Evolutionary conservation across 768 basidiomycete species (phyloP), one percentile per base, ranked within the genome.

Genomic region (Hydnum rufescens): DNA sequence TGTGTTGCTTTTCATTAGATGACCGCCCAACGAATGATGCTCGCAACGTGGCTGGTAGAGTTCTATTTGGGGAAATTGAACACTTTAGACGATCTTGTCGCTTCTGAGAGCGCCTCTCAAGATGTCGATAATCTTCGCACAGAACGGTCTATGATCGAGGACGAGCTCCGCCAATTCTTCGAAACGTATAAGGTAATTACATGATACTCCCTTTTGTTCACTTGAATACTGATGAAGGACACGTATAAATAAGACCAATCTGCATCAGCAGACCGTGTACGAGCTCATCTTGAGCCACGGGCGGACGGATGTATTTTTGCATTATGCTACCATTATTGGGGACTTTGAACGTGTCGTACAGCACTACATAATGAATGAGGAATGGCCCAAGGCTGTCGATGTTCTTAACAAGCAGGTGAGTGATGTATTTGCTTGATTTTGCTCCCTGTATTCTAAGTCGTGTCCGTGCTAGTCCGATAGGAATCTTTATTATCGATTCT

Each of bases 11-110:
- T 50, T 30, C 25, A 43, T 8, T 53, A 96, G 92, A 89, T 95
- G 60, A 58, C 83, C 34, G 90, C 88, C 0, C 92, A 96, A 63
- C 75, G 95, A 36, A 90, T 90, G 82, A 89, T 97, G 79, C 69
- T 99, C 19, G 92, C 95, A 18, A 96, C 90, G 0, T 99, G 95
- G 95, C 77, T 99, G 8, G 82, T 95, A 29, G 95, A 99, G 64
- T 88, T 97, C 57, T 96, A 90, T 62, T 76, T 99, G 16, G 84
- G 84, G 65, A 97, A 95, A 69, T 89, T 86, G 64, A 93, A 95
- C 60, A 87, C 93, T 56, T 69, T 97, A 49, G 95, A 99, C 61
- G 95, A 97, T 61, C 71, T 90, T 18, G 78, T 92, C 26, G 89
- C 88, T 0, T 85, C 92, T 0, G 88, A 90, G 64, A 77, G 77